phyloP scores from a whole-genome alignment of 306 rosid genomes.

The Purshia tridentata region DNA sequence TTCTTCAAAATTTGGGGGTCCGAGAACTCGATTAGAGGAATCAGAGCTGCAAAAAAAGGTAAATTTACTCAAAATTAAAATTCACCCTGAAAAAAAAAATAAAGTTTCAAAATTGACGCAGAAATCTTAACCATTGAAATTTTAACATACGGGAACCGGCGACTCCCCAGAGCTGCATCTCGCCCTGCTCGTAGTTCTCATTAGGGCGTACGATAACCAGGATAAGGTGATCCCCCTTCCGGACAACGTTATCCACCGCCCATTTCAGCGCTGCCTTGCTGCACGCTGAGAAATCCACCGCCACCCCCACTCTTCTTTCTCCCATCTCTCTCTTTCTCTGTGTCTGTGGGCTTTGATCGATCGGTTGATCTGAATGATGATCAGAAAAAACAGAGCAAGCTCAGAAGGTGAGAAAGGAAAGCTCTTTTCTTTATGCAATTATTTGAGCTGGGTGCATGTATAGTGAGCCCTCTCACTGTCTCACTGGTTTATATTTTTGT shows the following conservation, averaged over 20 bases:
- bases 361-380: background rate
- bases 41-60: slow-evolving; percentile 51
- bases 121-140: no score
- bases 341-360: background rate
- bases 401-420: slow-evolving; percentile 12
- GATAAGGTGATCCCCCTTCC: slow-evolving; percentile 69
- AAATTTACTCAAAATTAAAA: background rate
- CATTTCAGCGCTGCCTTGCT: slow-evolving; percentile 68
- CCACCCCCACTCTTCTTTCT: slow-evolving; percentile 71
- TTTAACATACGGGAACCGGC: slow-evolving; percentile 71
- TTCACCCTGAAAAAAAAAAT: background rate
- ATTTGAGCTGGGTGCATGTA: background rate
- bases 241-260: slow-evolving; percentile 67
- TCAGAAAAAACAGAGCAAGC: slow-evolving; percentile 20
- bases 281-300: slow-evolving; percentile 83
- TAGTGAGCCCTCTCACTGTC: background rate
- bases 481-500: background rate
- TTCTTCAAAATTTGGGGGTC: slow-evolving; percentile 52
- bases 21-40: slow-evolving; percentile 57
- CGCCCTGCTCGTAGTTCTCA: slow-evolving; percentile 59
- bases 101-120: background rate
- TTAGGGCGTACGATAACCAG: slow-evolving; percentile 50
- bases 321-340: slow-evolving; percentile 15
- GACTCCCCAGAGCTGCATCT: slow-evolving; percentile 76
- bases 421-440: background rate